phyloP scores from a whole-genome alignment of 106 monocot species.

The Dendrobium chrysotoxum region DNA sequence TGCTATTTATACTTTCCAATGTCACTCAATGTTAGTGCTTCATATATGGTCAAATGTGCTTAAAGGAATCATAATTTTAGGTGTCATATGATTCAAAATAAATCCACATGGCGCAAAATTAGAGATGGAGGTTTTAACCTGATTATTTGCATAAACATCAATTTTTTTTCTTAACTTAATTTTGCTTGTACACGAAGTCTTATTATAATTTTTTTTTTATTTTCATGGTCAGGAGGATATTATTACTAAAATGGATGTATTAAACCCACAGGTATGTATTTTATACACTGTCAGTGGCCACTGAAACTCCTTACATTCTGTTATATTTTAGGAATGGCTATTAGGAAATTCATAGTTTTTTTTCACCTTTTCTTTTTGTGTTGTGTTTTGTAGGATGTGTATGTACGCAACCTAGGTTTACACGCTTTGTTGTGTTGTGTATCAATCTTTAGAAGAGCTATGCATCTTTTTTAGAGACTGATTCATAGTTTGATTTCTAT shows the following conservation, averaged over 20 bases:
- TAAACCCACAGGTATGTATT: conserved; percentile 83
- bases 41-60: too few species aligned
- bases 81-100: too few species aligned
- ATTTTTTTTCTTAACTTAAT: neutral
- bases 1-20: too few species aligned
- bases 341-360: neutral
- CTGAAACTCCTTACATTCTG: neutral
- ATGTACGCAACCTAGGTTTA: too few species aligned
- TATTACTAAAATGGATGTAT: conserved; percentile 62
- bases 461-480: neutral
- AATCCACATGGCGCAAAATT: too few species aligned
- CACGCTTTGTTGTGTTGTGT: too few species aligned
- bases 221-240: conserved; percentile 59
- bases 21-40: too few species aligned
- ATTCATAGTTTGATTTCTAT: conserved; percentile 2
- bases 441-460: neutral
- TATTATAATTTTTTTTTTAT: neutral
- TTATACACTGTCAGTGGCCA: neutral
- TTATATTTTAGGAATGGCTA: neutral
- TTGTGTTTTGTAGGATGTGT: too few species aligned
- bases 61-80: too few species aligned
- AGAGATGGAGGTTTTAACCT: too few species aligned
- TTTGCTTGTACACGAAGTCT: neutral
- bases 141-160: too few species aligned
- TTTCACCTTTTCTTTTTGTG: neutral